Evolutionary conservation across 352 stramenopile species (phyloP), one percentile per base, ranked within the genome.

Genomic region (Globisporangium iwayamae): DNA sequence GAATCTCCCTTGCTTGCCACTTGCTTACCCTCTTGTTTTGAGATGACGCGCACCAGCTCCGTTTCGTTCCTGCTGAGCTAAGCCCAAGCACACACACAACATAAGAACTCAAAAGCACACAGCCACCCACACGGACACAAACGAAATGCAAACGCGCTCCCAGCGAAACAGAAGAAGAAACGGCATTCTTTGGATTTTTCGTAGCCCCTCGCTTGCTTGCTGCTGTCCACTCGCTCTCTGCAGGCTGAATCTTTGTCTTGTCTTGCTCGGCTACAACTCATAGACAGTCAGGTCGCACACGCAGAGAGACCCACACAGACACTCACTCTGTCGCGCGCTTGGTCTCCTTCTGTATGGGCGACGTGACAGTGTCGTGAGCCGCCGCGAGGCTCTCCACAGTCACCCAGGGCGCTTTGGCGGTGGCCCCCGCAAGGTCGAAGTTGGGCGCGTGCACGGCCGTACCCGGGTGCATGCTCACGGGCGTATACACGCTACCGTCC

Each of bases 371-470:
- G 56, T 90, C 78, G 22, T 70, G 70, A 32, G 74, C 62, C 9
- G 73, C 71, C 10, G 69, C 75, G 46, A 87, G 65, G 30, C 65
- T 70, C 66, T 90, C 79, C 56, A 89, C 82, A 25, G 79, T 60
- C 54, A 79, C 83, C 83, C 85, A 91, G 13, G 85, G 85, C 28
- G 81, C 82, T 65, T 84, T 88, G 38, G 80, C 72, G 43, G 78
- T 81, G 30, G 79, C 67, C 51, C 78, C 73, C 41, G 80, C 76
- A 51, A 91, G 41, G 59, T 91, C 79, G 63, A 90, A 85, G 65
- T 91, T 91, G 36, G 82, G 76, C 47, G 82, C 81, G 61, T 72
- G 79, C 62, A 89, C 81, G 9, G 79, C 68, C n/a, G 72, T 76
- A 50, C 83, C 81, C 32, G 78, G 78, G 60, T 86, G 76, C 11